Percentiles rank a stretch among this genome's conserved stretches.
Conservation (phyloP, 192 early-diverging fungal species). For the Linnemannia exigua region DNA sequence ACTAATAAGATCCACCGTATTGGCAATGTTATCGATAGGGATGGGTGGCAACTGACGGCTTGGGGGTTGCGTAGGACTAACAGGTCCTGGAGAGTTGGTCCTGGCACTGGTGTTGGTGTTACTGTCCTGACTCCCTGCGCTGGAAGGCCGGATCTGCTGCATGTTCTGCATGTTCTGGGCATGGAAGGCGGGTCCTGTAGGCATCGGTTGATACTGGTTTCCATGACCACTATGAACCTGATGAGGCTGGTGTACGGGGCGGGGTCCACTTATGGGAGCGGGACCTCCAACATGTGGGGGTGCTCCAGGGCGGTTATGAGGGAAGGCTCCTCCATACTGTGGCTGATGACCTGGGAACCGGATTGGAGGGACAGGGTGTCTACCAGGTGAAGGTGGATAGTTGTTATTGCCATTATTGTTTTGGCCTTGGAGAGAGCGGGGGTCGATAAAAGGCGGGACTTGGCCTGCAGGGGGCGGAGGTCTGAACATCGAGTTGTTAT, state of each 20-base stretch:
- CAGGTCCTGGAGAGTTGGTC: background rate
- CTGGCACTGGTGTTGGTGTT: background rate
- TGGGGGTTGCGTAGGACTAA: slow-evolving; percentile 37
- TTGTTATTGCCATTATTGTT: background rate
- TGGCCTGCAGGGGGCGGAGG: slow-evolving; percentile 27
- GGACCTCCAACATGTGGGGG: background rate
- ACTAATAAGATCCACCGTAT: background rate
- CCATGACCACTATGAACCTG: slow-evolving; percentile 30
- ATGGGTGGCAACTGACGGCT: slow-evolving; percentile 42
- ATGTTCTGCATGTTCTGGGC: slow-evolving; percentile 22
- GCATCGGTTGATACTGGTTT: slow-evolving; percentile 5
- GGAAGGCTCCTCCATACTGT: background rate
- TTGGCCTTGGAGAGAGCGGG: background rate
- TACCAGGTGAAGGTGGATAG: background rate
- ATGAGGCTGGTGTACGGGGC: slow-evolving; percentile 33
- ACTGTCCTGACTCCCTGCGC: background rate
- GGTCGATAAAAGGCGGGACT: slow-evolving; percentile 27
- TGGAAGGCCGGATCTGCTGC: slow-evolving; percentile 14
- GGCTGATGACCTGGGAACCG: slow-evolving; percentile 31
- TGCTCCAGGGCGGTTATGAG: background rate
- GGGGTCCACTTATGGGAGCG: background rate
- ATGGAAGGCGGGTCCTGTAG: slow-evolving; percentile 31
- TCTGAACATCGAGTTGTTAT: slow-evolving; percentile 12
- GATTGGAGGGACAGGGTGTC: slow-evolving; percentile 22
- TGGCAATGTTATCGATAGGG: slow-evolving; percentile 2